Evolutionary conservation across 352 stramenopile genomes (phyloP), one percentile per base, ranked within the genome.

Genomic region (Pythium rishiriense): DNA sequence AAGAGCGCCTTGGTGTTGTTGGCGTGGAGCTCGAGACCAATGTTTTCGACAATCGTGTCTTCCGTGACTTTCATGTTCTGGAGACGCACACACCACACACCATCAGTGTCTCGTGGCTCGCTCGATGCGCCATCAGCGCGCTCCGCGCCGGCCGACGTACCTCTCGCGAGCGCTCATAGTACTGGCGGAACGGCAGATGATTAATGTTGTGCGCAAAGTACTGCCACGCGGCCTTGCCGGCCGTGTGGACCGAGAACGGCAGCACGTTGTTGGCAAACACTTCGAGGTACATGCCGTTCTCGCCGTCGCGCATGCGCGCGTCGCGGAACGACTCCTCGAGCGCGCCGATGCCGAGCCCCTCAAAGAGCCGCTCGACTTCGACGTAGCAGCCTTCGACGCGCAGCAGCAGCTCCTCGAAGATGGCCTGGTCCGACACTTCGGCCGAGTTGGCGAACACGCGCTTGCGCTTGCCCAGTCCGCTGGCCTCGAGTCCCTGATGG

Each of bases 21-120:
- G 10, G 66, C 76, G 49, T 79, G 64, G 43, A 88, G 68, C 64
- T 83, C 75, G 1, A 91, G 64, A 24, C 75, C 76, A 66, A 88
- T 84, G 66, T 76, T 82, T 58, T 91, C 82, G 10, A 78, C 48
- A 17, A 91, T 79, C 10, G 75, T 86, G 42, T 89, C 76, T 52
- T 86, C 77, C 1, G 61, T 78, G 3, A 72, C 24, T 24, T 43
- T 14, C 50, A 63, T 62, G 31, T 68, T 45, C 54, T 71, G 24
- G 6, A 47, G 11, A 49, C 1, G n/a, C 29, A 59, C 29, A 56
- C 19, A 35, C n/a, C n/a, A n/a, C 22, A 64, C n/a, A 35, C 43
- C 24, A 29, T 39, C 37, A 45, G 22, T 52, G 14, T 47, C 9
- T 21, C 9, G 17, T 19, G 9, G 17, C 21, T 50, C 15, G n/a